Percentiles rank a stretch among this genome's conserved stretches.
Conservation (phyloP, 495 filamentous ascomycete species). For the Pyrenopolyporus hunteri region DNA sequence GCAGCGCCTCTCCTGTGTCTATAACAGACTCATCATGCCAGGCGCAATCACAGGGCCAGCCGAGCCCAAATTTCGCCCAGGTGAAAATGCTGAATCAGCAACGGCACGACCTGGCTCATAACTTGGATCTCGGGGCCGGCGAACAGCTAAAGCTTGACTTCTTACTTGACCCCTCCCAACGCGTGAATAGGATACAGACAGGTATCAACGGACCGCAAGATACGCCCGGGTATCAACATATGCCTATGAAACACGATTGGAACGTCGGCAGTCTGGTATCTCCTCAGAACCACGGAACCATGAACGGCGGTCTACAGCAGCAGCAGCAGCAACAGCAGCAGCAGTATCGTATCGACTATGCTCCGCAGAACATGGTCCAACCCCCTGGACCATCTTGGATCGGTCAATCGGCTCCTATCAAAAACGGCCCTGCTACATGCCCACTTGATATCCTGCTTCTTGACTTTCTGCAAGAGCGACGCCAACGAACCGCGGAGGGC, state of each 20-base stretch:
- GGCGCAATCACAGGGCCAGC: conserved; percentile 28
- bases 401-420: conserved; percentile 54
- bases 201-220: conserved; percentile 49
- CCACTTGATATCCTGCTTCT: conserved; percentile 75
- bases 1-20: conserved; percentile 47
- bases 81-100: conserved; percentile 53
- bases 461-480: conserved; percentile 75
- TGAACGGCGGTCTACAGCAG: conserved; percentile 6
- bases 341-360: conserved; percentile 28
- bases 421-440: conserved; percentile 68
- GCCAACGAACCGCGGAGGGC: conserved; percentile 66
- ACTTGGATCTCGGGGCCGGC: conserved; percentile 59
- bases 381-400: conserved; percentile 7
- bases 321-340: conserved; percentile 24
- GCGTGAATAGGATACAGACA: conserved; percentile 44
- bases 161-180: conserved; percentile 59
- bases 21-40: conserved; percentile 40
- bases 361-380: conserved; percentile 6
- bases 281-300: neutral
- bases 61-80: conserved; percentile 30
- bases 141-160: conserved; percentile 74
- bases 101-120: conserved; percentile 60
- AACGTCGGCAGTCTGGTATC: conserved; percentile 40
- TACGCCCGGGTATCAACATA: conserved; percentile 43
- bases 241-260: conserved; percentile 54